Base-by-base conservation (phyloP, 2,329 filamentous ascomycete species). In the Orbilia ellipsospora region DNA sequence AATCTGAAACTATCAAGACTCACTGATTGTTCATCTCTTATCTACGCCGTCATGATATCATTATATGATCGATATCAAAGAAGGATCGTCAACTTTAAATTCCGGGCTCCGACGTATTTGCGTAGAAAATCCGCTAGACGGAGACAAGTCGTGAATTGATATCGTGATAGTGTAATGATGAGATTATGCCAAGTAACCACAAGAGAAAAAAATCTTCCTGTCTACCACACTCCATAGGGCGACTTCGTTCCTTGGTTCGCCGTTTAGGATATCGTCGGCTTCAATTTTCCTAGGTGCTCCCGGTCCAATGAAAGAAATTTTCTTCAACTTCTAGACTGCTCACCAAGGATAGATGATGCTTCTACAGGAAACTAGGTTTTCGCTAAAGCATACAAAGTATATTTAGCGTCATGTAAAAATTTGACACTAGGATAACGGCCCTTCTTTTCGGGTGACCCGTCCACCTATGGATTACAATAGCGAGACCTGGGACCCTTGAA, bases 241-340 rank as follows among this genome's bases (percentile, higher is more conserved):
- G 50, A 52, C 44, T 18, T 42, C 57, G 64, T 68, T 68, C 70
- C 70, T 74, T 73, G 69, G 69, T 62, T 73, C 70, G 70, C 57
- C 64, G 70, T 68, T 18, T 56, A 74, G 70, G 70, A 68, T 74
- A 74, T 68, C 59, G 52, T 68, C 70, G 70, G 70, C 70, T 59
- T 60, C 26, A 44, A 48, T 56, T 8, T 62, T 61, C 4, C 36
- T 26, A 50, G 8, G 36, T 40, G 59, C 28, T 50, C 10, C 55
- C 36, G 20, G 23, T 15, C 36, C 51, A 50, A 48, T 67, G 40
- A n/a, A 23, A 52, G 55, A 64, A 73, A 59, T 54, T 60, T 51
- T 20, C 31, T 63, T 44, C 28, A 64, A 28, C 20, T 10, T 12
- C 6, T 48, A 12, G 44, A 48, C 5, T 6, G 44, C 20, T 7